phyloP scores from a whole-genome alignment of 176 grass and related monocot genomes.

The Canna indica region DNA sequence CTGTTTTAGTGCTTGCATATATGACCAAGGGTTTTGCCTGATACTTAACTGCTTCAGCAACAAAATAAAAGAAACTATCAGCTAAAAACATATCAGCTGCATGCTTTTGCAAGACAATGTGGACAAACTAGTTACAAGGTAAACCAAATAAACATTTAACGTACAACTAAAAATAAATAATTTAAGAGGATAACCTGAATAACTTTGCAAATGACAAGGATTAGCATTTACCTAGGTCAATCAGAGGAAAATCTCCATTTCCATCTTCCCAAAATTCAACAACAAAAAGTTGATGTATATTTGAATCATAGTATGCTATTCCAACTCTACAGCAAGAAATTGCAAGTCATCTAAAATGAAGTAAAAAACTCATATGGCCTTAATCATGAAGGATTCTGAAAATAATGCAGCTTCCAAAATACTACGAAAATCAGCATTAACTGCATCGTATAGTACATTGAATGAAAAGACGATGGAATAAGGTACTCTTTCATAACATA shows the following conservation, averaged over 20 bases:
- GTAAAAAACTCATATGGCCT: background rate
- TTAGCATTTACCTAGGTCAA: slow-evolving; percentile 68
- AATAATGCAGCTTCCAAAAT: background rate
- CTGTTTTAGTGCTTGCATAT: slow-evolving; percentile 91
- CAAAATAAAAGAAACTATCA: slow-evolving; percentile 22
- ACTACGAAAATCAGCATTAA: background rate
- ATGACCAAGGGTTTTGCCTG: slow-evolving; percentile 74
- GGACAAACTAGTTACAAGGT: slow-evolving; percentile 12
- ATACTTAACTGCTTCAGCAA: slow-evolving; percentile 63
- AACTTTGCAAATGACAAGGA: background rate
- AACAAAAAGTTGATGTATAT: slow-evolving; percentile 72
- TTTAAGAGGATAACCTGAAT: background rate
- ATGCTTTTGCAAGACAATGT: background rate
- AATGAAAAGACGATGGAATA: too few species aligned
- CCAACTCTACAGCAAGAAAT: slow-evolving; percentile 46
- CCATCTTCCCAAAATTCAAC: slow-evolving; percentile 87
- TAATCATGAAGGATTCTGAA: background rate
- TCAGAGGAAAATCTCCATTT: slow-evolving; percentile 62
- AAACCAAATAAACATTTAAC: background rate
- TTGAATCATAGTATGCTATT: slow-evolving; percentile 85
- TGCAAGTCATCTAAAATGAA: slow-evolving; percentile 9
- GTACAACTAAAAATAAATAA: background rate
- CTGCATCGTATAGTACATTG: background rate
- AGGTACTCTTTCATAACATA: background rate
- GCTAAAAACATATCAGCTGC: slow-evolving; percentile 1